Evolutionary conservation across 495 filamentous ascomycete species (phyloP), one percentile per base, ranked within the genome.

Genomic region (Aspergillus olivimuriae): DNA sequence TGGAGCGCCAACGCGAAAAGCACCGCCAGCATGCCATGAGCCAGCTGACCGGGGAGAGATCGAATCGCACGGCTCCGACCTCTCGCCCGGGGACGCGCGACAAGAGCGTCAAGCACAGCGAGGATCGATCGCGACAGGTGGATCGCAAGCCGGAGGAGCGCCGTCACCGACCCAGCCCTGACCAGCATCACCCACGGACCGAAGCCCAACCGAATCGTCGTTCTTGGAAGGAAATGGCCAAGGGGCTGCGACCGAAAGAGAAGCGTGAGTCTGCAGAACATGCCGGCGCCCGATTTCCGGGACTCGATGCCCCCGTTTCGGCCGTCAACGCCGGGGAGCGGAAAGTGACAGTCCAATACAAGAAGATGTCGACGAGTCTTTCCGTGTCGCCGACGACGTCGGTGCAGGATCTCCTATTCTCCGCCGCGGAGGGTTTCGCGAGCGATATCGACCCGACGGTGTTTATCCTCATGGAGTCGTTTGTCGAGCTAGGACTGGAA

Each of bases 241-340:
- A 53, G 17, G 43, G 57, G 7, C 41, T 51, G 0, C 52, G 51
- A 23, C 20, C 44, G 19, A 63, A 55, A 23, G 52, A 55, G 1
- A 35, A 43, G n/a, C 5, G 5, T 11, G 24, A 28, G 5, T 11
- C 24, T 5, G 24, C 5, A 6, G 24, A 6, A 11, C 6, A 6
- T 5, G 38, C 15, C 23, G 31, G 19, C 46, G 42, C 4, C 44
- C 51, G 2, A n/a, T 49, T 1, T 4, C 81, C 84, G 39, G 79
- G 81, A 24, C 80, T 74, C 34, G 88, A 94, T 70, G 87, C 86
- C 2, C 89, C 89, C 7, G 69, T 83, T 2, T 89, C 86, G n/a
- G 86, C 88, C 20, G 80, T 87, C 51, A 94, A 94, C 70, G 78
- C 83, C 39, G 84, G 81, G 24, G 85, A 87, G 48, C 72, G 87